Percentiles rank a stretch among this genome's conserved stretches.
These are phyloP conservation scores for Russula sp. DNA, from an alignment of 768 basidiomycete species.

Conservation along the genomic window DNA sequence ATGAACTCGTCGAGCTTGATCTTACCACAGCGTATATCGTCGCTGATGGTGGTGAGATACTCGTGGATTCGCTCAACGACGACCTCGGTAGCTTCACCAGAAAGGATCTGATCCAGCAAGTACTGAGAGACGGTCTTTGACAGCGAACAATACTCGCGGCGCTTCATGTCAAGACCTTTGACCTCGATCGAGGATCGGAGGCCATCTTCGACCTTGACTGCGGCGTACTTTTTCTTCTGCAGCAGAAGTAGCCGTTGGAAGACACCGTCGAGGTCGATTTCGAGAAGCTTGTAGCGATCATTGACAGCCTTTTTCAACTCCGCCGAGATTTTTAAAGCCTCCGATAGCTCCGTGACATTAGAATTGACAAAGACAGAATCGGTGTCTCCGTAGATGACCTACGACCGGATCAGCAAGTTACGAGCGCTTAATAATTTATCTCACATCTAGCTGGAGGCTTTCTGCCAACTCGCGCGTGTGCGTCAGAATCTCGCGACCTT, in stretches of 20 bases:
- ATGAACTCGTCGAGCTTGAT: slow-evolving; percentile 91
- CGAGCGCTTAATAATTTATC: not conserved
- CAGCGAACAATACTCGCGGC: slow-evolving; percentile 88
- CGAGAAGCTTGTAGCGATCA: slow-evolving; percentile 89
- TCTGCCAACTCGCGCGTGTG: slow-evolving; percentile 92
- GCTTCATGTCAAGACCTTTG: slow-evolving; percentile 99
- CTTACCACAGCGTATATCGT: slow-evolving; percentile 72
- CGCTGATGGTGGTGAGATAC: slow-evolving; percentile 73
- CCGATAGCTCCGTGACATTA: slow-evolving; percentile 80
- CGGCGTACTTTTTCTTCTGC: slow-evolving; percentile 99
- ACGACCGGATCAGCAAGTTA: not conserved
- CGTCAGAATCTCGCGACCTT: slow-evolving; percentile 95
- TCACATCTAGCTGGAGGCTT: slow-evolving; percentile 80
- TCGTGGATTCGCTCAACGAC: slow-evolving; percentile 93
- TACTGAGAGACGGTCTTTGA: slow-evolving; percentile 92
- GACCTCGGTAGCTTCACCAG: slow-evolving; percentile 83
- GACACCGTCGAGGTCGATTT: slow-evolving; percentile 93
- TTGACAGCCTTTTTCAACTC: slow-evolving; percentile 97
- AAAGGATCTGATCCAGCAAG: slow-evolving; percentile 85
- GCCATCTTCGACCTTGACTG: slow-evolving; percentile 88
- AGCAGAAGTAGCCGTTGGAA: slow-evolving; percentile 90
- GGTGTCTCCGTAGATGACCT: slow-evolving; percentile 99
- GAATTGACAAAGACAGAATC: slow-evolving; percentile 99
- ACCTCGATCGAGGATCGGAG: slow-evolving; percentile 77
- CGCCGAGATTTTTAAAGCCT: slow-evolving; percentile 87